These are phyloP conservation scores for Tylopilus intermedius DNA, from an alignment of 768 basidiomycete genomes.

Conservation along the genomic window DNA sequence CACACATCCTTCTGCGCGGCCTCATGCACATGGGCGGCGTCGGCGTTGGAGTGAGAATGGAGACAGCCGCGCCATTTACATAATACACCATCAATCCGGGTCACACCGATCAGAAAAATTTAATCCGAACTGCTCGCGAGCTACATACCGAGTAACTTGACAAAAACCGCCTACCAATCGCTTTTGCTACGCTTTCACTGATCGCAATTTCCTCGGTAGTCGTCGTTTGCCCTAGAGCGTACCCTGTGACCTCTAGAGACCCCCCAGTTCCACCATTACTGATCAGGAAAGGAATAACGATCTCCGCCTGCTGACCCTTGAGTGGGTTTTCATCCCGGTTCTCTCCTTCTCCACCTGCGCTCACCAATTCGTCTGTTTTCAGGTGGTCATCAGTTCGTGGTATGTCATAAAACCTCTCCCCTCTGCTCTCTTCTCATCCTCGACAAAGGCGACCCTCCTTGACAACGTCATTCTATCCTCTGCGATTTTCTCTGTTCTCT, in stretches of 20 bases:
- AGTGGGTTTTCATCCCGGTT: conserved; percentile 42
- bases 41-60: conserved; percentile 10
- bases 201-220: conserved; percentile 15
- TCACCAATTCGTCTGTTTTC: conserved; percentile 13
- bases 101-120: conserved; percentile 15
- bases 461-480: conserved; percentile 34
- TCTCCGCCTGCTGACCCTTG: conserved; percentile 78
- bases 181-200: conserved; percentile 18
- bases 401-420: conserved; percentile 31
- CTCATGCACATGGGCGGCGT: conserved; percentile 16
- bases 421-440: conserved; percentile 15
- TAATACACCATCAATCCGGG: conserved; percentile 12
- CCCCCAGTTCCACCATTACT: conserved; percentile 54
- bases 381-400: conserved; percentile 83
- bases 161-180: conserved; percentile 18
- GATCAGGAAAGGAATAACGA: conserved; percentile 73
- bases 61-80: conserved; percentile 15
- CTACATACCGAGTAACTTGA: not conserved
- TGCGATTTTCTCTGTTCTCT: conserved; percentile 9
- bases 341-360: conserved; percentile 13
- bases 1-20: not conserved
- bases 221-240: conserved; percentile 20
- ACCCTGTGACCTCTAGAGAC: conserved; percentile 38
- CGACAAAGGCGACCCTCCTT: conserved; percentile 72
- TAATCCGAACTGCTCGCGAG: conserved; percentile 10